Conservation (phyloP, 1,284 basidiomycete genomes). For the Leccinum angustisporum region DNA sequence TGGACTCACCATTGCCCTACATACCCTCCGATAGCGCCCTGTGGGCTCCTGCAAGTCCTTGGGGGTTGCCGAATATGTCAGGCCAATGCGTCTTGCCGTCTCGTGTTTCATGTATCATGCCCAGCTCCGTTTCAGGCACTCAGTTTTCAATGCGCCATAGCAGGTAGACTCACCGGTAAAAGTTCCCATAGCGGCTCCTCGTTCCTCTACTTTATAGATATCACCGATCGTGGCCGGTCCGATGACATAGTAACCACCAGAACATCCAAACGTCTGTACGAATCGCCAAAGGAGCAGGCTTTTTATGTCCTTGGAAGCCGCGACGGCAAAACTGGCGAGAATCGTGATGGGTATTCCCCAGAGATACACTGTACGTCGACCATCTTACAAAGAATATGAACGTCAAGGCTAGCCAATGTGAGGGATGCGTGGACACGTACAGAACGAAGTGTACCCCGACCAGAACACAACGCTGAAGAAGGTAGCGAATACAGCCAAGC, state of each 20-base stretch:
- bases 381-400: slow-evolving; percentile 34
- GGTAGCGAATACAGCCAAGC: too few species aligned
- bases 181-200: slow-evolving; percentile 49
- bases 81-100: too few species aligned
- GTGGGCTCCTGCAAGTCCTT: too few species aligned
- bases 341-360: slow-evolving; percentile 46
- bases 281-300: slow-evolving; percentile 46
- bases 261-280: slow-evolving; percentile 46
- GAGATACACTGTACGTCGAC: slow-evolving; percentile 45
- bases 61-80: too few species aligned
- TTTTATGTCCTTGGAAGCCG: slow-evolving; percentile 35
- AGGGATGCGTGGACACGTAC: too few species aligned
- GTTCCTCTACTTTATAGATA: slow-evolving; percentile 45
- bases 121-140: too few species aligned
- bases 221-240: slow-evolving; percentile 53
- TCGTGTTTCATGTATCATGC: too few species aligned
- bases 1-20: too few species aligned
- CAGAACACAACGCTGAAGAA: too few species aligned
- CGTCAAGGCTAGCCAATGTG: too few species aligned
- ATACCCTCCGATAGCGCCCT: too few species aligned
- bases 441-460: too few species aligned
- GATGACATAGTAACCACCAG: slow-evolving; percentile 41
- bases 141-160: background rate
- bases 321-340: slow-evolving; percentile 44
- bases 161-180: slow-evolving; percentile 39